Base-by-base conservation (phyloP, 176 grass and related monocot genomes). In the Olyra latifolia region DNA sequence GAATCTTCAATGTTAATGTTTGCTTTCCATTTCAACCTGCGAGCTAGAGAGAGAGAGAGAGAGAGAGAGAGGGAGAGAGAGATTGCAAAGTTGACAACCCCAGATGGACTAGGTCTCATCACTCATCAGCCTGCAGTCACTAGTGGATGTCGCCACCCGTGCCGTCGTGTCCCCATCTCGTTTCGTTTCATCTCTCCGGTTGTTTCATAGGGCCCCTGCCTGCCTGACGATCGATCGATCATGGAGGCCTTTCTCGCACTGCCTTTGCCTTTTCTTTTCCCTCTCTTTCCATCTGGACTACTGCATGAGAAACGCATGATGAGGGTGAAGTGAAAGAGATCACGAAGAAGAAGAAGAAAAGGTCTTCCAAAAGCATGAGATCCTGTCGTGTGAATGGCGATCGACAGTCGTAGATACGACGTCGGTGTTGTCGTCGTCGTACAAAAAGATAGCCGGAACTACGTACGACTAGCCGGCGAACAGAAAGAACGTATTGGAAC, bases 231-330 rank as follows among this genome's bases (percentile, higher is more conserved):
- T 35, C 32, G 4, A 35, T 35, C 32, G 32, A 66, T 78, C 69
- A 69, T 88, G 86, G 55, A 76, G 55, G 68, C 74, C 74, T 78
- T 88, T 88, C 32, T 20, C 25, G 54, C 72, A 25, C 46, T 63
- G 63, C 41, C 77, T 24, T 17, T 38, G 32, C 32, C 32, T 35
- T 35, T 35, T 35, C 32, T 75, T 86, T 48, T 13, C 27, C 62
- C 39, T 54, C 62, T 61, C 62, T 23, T 76, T 8, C 39, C 25
- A 69, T 58, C 76, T 66, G 76, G 61, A 47, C 43, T 35, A 35
- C 32, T 39, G 68, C 68, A 82, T 39, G 79, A 72, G 67, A 23
- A 49, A 39, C 16, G 40, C 20, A 38, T 72, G 68, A n/a, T n/a
- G n/a, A n/a, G n/a, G n/a, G n/a, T n/a, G n/a, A 46, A 41, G 22